phyloP scores from a whole-genome alignment of 2,329 filamentous ascomycete genomes.

The Pseudogymnoascus sp. region DNA sequence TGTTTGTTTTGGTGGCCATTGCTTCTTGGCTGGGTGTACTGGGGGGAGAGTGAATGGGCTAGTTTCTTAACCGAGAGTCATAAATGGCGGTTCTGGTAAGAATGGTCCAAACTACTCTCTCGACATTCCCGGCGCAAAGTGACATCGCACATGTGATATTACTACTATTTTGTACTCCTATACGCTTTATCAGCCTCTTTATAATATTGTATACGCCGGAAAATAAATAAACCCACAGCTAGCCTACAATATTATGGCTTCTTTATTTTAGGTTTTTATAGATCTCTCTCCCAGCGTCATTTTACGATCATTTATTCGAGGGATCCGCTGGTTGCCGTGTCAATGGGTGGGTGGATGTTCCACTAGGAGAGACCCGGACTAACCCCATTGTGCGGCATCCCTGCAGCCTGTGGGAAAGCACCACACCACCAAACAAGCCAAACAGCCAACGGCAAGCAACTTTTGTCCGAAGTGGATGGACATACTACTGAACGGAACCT shows the following conservation, averaged over 20 bases:
- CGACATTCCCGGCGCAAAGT: background rate
- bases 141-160: background rate
- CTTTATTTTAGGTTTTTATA: background rate
- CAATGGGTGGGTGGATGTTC: constrained; percentile 9
- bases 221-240: background rate
- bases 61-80: constrained; percentile 2
- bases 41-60: background rate
- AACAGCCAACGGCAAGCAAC: background rate
- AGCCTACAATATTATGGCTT: background rate
- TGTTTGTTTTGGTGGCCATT: background rate
- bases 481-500: background rate
- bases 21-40: background rate
- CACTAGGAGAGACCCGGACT: constrained; percentile 5
- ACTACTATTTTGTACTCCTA: background rate
- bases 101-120: background rate
- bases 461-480: background rate
- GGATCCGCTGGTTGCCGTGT: constrained; percentile 8
- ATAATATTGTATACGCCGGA: background rate
- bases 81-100: background rate
- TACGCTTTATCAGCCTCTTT: background rate
- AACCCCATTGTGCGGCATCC: constrained; percentile 4
- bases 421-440: background rate
- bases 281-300: background rate
- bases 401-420: background rate
- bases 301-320: background rate